Percentiles rank a stretch among this genome's conserved stretches.
Conservation (phyloP, 148 eudicot species). For the Camellia japonica region DNA sequence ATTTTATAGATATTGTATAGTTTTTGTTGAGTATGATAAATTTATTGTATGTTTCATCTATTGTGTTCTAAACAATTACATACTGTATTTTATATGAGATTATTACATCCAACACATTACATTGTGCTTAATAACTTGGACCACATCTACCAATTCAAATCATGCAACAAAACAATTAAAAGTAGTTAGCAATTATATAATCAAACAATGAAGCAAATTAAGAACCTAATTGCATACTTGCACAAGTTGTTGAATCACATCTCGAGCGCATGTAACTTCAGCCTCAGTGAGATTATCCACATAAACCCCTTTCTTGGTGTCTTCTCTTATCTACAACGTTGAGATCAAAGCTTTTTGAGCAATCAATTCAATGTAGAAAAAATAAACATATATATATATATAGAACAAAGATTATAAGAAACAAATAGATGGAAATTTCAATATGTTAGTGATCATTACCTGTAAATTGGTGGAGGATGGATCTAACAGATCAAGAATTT, state of each 20-base stretch:
- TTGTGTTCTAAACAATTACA: too few relatives aligned
- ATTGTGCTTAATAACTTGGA: too few relatives aligned
- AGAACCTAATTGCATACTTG: conserved; percentile 41
- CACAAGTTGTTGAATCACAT: conserved; percentile 87
- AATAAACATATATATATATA: neutral
- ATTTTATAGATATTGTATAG: too few relatives aligned
- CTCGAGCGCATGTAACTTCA: conserved; percentile 88
- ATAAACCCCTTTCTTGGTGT: conserved; percentile 85
- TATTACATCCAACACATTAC: too few relatives aligned
- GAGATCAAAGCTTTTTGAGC: conserved; percentile 2
- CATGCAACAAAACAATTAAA: too few relatives aligned
- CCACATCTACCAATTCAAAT: too few relatives aligned
- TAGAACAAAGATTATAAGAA: neutral
- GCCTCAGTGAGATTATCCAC: conserved; percentile 87
- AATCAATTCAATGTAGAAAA: neutral
- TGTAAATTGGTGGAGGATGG: conserved; percentile 85
- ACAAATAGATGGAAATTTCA: neutral
- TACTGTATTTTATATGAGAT: too few relatives aligned
- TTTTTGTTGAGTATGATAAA: too few relatives aligned
- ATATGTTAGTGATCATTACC: conserved; percentile 29
- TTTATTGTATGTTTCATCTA: too few relatives aligned
- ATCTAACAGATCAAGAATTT: conserved; percentile 90
- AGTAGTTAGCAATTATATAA: too few relatives aligned
- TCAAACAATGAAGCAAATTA: neutral
- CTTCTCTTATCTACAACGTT: conserved; percentile 76